A percentile compares a stretch with the other conserved stretches of the same genome.
Conservation (phyloP, 305 asterid species). For the Fraxinus albicans region DNA sequence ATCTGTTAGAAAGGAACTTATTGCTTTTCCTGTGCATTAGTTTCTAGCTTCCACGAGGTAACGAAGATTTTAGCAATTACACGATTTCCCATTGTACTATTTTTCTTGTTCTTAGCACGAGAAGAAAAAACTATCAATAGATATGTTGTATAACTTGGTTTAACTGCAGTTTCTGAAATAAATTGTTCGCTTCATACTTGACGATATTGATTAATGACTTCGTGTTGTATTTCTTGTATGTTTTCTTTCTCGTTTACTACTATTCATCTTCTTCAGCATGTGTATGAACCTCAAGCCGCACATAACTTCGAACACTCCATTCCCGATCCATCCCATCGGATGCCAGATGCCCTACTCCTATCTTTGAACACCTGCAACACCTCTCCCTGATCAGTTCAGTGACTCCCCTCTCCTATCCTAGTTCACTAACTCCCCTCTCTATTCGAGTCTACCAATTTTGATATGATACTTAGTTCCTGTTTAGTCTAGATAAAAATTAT, state of each 20-base stretch:
- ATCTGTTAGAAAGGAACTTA: not conserved
- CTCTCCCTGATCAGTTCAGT: not conserved
- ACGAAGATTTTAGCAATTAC: constrained; percentile 1
- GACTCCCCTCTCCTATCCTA: no score
- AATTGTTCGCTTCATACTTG: not conserved
- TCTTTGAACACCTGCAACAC: not conserved
- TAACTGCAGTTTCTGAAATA: not conserved
- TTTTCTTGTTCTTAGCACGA: not conserved
- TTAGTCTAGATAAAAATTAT: no score
- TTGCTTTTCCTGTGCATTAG: not conserved
- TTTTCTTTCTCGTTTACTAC: not conserved
- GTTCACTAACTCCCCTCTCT: no score
- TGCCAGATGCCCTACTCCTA: not conserved
- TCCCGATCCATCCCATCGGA: not conserved
- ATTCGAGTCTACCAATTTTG: no score
- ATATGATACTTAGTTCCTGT: no score
- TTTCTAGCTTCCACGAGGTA: not conserved
- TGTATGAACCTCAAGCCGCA: not conserved
- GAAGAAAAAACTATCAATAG: not conserved
- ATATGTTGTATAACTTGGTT: not conserved
- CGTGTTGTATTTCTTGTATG: not conserved
- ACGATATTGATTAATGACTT: not conserved
- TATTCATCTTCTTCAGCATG: not conserved
- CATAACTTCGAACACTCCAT: not conserved
- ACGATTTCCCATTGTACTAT: not conserved